Evolutionary conservation across 768 basidiomycete genomes (phyloP).

Genomic region (Termitomyces sp.): DNA sequence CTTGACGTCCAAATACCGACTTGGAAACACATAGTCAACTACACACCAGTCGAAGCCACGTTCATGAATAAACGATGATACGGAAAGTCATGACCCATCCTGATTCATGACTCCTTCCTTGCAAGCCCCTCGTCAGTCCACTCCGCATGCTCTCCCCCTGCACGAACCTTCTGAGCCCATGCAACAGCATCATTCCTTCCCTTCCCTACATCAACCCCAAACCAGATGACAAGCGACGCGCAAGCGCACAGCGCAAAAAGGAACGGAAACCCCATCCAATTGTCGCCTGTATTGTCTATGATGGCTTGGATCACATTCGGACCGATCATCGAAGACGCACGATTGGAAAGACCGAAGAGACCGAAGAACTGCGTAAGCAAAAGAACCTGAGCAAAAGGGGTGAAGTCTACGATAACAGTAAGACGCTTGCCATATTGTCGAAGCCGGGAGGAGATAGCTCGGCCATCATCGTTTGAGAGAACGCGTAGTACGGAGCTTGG

Average conservation of each 20-base stretch:
- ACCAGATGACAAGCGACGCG: slow-evolving; percentile 77
- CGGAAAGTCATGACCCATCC: background rate
- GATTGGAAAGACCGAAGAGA: slow-evolving; percentile 79
- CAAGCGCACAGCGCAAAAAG: slow-evolving; percentile 65
- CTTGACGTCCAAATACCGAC: background rate
- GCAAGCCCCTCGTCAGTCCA: background rate
- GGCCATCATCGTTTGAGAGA: slow-evolving; percentile 85
- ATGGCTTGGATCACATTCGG: slow-evolving; percentile 85
- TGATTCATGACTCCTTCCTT: background rate
- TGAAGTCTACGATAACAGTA: background rate
- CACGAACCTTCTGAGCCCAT: slow-evolving; percentile 41
- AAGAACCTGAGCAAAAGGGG: background rate
- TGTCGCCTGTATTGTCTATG: slow-evolving; percentile 65
- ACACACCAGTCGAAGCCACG: background rate
- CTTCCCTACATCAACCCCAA: slow-evolving; percentile 60
- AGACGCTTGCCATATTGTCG: slow-evolving; percentile 57
- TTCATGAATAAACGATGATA: background rate
- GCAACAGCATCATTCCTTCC: slow-evolving; percentile 57
- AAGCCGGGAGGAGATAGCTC: slow-evolving; percentile 86
- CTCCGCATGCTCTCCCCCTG: background rate
- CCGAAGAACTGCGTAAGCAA: slow-evolving; percentile 66
- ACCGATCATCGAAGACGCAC: slow-evolving; percentile 84
- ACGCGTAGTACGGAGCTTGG: slow-evolving; percentile 87
- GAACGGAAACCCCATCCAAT: slow-evolving; percentile 86
- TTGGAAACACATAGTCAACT: background rate